Percentiles rank a stretch among this genome's conserved stretches.
phyloP scores from a whole-genome alignment of 2,329 filamentous ascomycete genomes.

The Pestalotiopsis sp. region DNA sequence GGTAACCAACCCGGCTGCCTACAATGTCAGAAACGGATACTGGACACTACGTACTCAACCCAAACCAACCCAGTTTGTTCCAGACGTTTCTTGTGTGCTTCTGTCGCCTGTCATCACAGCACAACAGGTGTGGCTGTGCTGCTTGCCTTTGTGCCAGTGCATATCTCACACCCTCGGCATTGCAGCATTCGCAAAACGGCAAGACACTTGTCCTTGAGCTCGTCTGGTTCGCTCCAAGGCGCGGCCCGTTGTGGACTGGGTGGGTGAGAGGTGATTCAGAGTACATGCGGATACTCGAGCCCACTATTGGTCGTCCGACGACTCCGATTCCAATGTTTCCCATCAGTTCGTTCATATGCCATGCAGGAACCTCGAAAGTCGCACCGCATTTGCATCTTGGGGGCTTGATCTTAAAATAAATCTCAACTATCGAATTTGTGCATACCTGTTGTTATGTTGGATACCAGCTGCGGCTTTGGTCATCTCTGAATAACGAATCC shows the following conservation, averaged over 20 bases:
- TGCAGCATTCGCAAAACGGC: background rate
- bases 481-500: too few relatives aligned
- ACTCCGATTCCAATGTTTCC: background rate
- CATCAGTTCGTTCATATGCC: background rate
- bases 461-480: too few relatives aligned
- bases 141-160: background rate
- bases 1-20: constrained; percentile 1
- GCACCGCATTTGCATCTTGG: background rate
- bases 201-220: background rate
- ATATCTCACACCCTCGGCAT: background rate
- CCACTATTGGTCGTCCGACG: background rate
- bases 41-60: background rate
- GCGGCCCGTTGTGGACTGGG: background rate
- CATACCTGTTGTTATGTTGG: background rate
- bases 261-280: background rate
- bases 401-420: background rate
- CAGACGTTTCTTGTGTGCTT: background rate
- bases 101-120: background rate
- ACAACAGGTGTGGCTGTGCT: constrained; percentile 3
- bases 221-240: background rate
- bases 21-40: background rate
- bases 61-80: background rate
- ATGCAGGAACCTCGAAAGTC: constrained; percentile 8
- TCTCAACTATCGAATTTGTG: background rate
- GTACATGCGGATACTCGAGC: background rate